Evolutionary conservation across 345 rosid genomes (phyloP), one percentile per base, ranked within the genome.

Genomic region (Populus alba): DNA sequence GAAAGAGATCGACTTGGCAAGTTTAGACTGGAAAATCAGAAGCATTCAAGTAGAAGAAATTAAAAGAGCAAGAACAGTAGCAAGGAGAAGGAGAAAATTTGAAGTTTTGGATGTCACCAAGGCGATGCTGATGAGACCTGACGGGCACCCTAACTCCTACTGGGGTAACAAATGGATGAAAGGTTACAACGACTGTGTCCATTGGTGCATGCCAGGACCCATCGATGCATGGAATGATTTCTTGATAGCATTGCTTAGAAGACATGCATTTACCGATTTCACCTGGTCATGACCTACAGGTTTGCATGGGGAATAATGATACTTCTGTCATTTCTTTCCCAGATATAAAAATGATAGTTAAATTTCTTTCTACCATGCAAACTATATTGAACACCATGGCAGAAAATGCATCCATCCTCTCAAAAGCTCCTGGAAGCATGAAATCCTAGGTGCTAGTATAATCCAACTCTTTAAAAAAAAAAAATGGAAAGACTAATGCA

Each of bases 141-240:
- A 95, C 70, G 98, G 97, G 6, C 98, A 95, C 45, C 98, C 99
- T 0, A 86, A 89, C 27, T 81, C 78, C 25, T 77, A 76, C 70
- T 91, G 94, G 97, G 94, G 90, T 8, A 93, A 95, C 74, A 84
- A 87, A 77, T 88, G 93, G 98, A 91, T 89, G 94, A 91, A 78
- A 49, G 99, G 96, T 6, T 92, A 76, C 45, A 95, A 87, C 23
- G 97, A 93, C 75, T 93, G 97, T 62, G 89, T 89, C 11, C 97
- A 92, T 68, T 91, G 99, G 98, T 95, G 99, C 86, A 72, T 95
- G 81, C 99, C 99, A 0, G 98, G 98, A 3, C 97, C 98, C 0
- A 85, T 93, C 1, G 98, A 94, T 80, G 51, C 77, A 0, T 95
- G 99, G 99, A 94, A 75, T 59, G 97, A 95, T 62, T 83, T 93